Evolutionary conservation across 2,329 filamentous ascomycete genomes (phyloP).

Genomic region (Pseudocercospora ulei): DNA sequence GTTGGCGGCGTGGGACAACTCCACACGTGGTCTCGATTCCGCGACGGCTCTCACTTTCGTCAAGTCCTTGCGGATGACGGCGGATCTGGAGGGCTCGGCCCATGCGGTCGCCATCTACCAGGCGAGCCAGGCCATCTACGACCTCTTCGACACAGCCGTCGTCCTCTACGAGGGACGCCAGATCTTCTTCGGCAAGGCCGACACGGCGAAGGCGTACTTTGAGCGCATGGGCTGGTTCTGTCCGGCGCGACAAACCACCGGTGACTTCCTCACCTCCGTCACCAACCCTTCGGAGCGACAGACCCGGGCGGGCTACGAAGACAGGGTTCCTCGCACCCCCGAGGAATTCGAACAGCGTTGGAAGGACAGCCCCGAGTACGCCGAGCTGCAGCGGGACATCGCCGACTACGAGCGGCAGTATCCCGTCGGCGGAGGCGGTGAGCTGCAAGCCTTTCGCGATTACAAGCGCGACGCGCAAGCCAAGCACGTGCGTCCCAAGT

Average conservation of each 20-base stretch:
- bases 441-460: conserved; percentile 40
- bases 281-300: conserved; percentile 55
- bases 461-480: conserved; percentile 46
- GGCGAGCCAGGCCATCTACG: conserved; percentile 45
- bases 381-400: conserved; percentile 43
- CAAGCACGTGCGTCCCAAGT: conserved; percentile 47
- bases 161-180: conserved; percentile 68
- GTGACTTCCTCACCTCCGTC: conserved; percentile 60
- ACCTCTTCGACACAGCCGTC: conserved; percentile 63
- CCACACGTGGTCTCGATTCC: conserved; percentile 46
- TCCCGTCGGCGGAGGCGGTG: conserved; percentile 38
- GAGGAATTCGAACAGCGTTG: conserved; percentile 56
- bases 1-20: conserved; percentile 42
- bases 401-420: conserved; percentile 43
- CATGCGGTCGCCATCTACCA: conserved; percentile 53
- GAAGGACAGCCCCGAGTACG: conserved; percentile 42
- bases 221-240: conserved; percentile 59
- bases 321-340: conserved; percentile 54
- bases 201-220: conserved; percentile 55
- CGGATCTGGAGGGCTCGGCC: conserved; percentile 44
- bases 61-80: conserved; percentile 44
- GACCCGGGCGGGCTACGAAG: conserved; percentile 50
- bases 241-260: conserved; percentile 56
- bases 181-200: conserved; percentile 62
- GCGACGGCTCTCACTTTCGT: conserved; percentile 52